phyloP scores from a whole-genome alignment of 2,329 filamentous ascomycete species.

The Hypoxylon sp. region DNA sequence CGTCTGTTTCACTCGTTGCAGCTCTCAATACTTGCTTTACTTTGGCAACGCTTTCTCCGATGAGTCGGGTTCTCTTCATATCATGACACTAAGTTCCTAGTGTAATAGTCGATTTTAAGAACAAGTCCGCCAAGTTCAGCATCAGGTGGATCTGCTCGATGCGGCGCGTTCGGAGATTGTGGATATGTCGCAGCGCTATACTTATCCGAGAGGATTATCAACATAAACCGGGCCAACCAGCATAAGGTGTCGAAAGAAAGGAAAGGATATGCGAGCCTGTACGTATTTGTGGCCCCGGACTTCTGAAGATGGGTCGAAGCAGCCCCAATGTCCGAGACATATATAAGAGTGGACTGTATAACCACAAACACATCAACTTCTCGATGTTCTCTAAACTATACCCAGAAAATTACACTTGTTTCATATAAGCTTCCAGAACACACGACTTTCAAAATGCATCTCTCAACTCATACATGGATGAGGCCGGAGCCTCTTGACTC shows the following conservation, averaged over 20 bases:
- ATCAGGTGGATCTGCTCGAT: conserved; percentile 35
- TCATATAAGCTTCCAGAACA: not conserved
- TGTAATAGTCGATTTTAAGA: not conserved
- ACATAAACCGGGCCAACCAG: not conserved
- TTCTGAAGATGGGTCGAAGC: not conserved
- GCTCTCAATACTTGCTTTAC: conserved; percentile 30
- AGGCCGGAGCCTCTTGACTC: conserved; percentile 41
- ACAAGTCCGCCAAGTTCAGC: conserved; percentile 15
- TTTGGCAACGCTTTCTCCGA: conserved; percentile 31
- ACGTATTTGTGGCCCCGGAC: not conserved
- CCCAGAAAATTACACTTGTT: not conserved
- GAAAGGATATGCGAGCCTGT: conserved; percentile 8
- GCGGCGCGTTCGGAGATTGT: conserved; percentile 28
- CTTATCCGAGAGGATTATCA: conserved; percentile 1
- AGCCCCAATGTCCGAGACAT: not conserved
- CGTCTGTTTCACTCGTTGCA: conserved; percentile 30
- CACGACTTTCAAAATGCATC: conserved; percentile 34
- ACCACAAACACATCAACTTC: not conserved
- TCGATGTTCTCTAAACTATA: not conserved
- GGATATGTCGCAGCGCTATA: conserved; percentile 3
- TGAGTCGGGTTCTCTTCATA: conserved; percentile 36
- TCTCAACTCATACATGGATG: conserved; percentile 46
- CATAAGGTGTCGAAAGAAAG: not conserved
- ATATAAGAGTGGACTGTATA: conserved; percentile 16
- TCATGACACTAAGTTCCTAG: conserved; percentile 5